Percentiles rank a stretch among this genome's conserved stretches.
phyloP scores from a whole-genome alignment of 2,329 filamentous ascomycete genomes.

The Sporothrix variecibatus region DNA sequence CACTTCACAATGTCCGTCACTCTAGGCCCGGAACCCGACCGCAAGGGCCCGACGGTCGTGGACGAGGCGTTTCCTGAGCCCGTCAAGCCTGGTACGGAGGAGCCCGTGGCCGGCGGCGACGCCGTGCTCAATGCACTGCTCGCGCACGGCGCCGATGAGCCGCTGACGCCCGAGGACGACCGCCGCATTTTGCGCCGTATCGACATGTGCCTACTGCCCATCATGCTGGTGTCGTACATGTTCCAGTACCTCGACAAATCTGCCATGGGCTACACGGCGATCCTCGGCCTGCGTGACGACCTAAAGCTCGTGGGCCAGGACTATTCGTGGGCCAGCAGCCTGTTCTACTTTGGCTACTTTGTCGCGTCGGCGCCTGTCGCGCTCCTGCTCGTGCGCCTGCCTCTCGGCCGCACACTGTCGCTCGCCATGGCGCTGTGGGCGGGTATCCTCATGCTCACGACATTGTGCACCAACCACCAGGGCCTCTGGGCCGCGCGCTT shows the following conservation, averaged over 20 bases:
- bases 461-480: constrained; percentile 35
- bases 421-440: constrained; percentile 35
- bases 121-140: background rate
- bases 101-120: background rate
- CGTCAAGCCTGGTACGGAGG: background rate
- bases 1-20: no score
- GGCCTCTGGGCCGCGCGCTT: constrained; percentile 39
- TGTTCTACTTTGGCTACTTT: constrained; percentile 30
- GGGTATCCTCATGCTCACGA: constrained; percentile 36
- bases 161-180: constrained; percentile 2
- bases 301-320: background rate
- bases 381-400: constrained; percentile 31
- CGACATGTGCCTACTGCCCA: background rate
- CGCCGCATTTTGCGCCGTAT: background rate
- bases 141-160: background rate
- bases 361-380: constrained; percentile 19
- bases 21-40: background rate
- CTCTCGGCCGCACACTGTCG: constrained; percentile 35
- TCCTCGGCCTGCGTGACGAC: background rate
- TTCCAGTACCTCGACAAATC: constrained; percentile 8
- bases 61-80: constrained; percentile 5
- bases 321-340: constrained; percentile 16
- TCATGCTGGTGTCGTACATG: background rate
- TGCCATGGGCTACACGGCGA: background rate
- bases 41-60: constrained; percentile 4